Base-by-base conservation (phyloP, 164 flowering plant genomes). In the Litsea cubeba region DNA sequence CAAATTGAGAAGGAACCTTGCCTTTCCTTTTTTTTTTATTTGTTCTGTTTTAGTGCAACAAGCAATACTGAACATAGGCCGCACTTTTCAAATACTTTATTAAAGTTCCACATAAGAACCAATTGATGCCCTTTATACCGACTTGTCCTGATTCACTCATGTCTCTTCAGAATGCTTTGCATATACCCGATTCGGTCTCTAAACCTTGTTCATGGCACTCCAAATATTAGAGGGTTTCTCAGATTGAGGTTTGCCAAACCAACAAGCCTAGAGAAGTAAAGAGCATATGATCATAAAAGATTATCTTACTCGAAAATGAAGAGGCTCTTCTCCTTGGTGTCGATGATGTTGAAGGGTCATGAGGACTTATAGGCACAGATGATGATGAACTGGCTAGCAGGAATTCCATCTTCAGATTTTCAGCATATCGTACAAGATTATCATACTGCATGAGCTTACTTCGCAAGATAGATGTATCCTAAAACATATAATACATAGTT, bases 381-480 rank as follows among this genome's bases (percentile, higher is more conserved):
- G 89, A 85, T 20, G 91, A 69, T 20, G 94, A 80, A 80, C 76
- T 75, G 54, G 81, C 80, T 62, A 88, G 91, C 74, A 90, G 35
- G 60, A 81, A 84, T 74, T 87, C 87, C 12, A 62, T 69, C 83
- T 85, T 89, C 30, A 82, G 85, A 65, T 81, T 86, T 65, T 92
- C 95, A 72, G 91, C 85, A 79, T 88, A 92, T 62, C 79, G 80
- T 20, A 88, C 87, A 71, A 95, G 90, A 78, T 90, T 91, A 71
- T 75, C 75, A 79, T 89, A 86, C 72, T 81, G 84, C 78, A 86
- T 73, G 58, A 92, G 91, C 83, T 86, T 87, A 78, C 81, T 80
- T 76, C 89, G 82, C 83, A 91, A 83, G 20, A 81, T 76, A 50
- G 98, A 95, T 66, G 94, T 78, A 74, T 91, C 97, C 98, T 95